Conservation (phyloP, 1,284 basidiomycete genomes). For the Stygiomarasmius scandens region DNA sequence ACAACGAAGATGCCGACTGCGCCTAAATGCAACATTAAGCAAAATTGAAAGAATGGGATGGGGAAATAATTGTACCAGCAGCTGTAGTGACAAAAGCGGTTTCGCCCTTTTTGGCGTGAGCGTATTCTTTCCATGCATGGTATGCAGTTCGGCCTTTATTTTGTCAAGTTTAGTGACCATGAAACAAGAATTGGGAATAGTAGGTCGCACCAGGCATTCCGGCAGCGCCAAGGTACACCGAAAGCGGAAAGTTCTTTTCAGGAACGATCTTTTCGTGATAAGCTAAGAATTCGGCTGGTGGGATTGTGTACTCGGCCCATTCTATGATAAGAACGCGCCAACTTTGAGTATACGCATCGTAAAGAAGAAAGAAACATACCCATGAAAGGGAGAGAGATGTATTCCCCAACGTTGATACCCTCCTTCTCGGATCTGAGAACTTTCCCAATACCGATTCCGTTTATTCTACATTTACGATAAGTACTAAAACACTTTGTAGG, state of each 20-base stretch:
- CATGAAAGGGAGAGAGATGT: slow-evolving; percentile 27
- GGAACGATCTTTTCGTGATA: slow-evolving; percentile 24
- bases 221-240: slow-evolving; percentile 34
- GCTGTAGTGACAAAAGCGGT: slow-evolving; percentile 57
- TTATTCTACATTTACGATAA: slow-evolving; percentile 25
- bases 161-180: not conserved
- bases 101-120: slow-evolving; percentile 47
- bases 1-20: slow-evolving; percentile 40
- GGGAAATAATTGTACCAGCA: slow-evolving; percentile 42
- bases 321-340: not conserved
- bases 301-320: slow-evolving; percentile 31
- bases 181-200: not conserved
- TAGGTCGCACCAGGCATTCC: slow-evolving; percentile 39
- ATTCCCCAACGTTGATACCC: slow-evolving; percentile 28
- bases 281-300: slow-evolving; percentile 8
- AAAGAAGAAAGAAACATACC: slow-evolving; percentile 20
- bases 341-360: not conserved
- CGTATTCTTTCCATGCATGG: slow-evolving; percentile 36
- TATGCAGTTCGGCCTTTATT: slow-evolving; percentile 40
- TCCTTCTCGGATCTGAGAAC: slow-evolving; percentile 31
- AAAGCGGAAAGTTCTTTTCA: slow-evolving; percentile 31
- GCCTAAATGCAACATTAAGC: slow-evolving; percentile 13
- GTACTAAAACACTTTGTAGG: not conserved
- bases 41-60: not conserved
- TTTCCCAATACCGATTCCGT: slow-evolving; percentile 37